A percentile compares a stretch with the other conserved stretches of the same genome.
Conservation (phyloP, 495 filamentous ascomycete genomes). For the Tuber calosporum region DNA sequence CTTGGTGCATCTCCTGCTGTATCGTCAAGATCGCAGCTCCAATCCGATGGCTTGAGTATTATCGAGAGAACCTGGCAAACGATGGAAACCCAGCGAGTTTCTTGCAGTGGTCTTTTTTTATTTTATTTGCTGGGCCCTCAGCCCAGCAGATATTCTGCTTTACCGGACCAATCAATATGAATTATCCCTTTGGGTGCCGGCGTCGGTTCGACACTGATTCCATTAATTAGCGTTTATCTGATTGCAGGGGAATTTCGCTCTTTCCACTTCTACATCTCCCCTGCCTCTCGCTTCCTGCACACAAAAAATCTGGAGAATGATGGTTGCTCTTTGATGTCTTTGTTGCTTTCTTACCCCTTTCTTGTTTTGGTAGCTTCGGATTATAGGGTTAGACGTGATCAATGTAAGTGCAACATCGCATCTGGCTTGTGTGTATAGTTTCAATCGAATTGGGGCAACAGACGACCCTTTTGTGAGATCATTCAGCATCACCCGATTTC, state of each 20-base stretch:
- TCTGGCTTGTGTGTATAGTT: no score
- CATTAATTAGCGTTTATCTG: neutral
- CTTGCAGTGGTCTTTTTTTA: neutral
- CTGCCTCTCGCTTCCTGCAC: no score
- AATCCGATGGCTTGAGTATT: neutral
- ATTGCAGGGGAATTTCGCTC: neutral
- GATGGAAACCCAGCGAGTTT: neutral
- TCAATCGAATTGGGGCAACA: no score
- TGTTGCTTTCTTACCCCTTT: neutral
- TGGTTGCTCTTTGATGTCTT: neutral
- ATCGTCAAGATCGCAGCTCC: neutral
- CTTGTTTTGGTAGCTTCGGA: no score
- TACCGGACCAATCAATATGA: neutral
- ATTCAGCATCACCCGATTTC: no score
- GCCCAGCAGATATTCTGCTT: neutral
- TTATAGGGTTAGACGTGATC: no score
- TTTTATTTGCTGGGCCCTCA: neutral
- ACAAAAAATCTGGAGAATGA: no score
- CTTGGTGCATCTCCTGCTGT: no score
- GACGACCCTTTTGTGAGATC: no score
- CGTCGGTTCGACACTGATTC: neutral
- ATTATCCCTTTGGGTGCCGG: neutral
- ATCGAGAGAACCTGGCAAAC: neutral
- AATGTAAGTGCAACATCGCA: no score
- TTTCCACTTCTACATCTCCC: neutral